These are phyloP conservation scores for Hansenula sp. DNA, from an alignment of 1,139 yeast genomes.

Conservation along the genomic window DNA sequence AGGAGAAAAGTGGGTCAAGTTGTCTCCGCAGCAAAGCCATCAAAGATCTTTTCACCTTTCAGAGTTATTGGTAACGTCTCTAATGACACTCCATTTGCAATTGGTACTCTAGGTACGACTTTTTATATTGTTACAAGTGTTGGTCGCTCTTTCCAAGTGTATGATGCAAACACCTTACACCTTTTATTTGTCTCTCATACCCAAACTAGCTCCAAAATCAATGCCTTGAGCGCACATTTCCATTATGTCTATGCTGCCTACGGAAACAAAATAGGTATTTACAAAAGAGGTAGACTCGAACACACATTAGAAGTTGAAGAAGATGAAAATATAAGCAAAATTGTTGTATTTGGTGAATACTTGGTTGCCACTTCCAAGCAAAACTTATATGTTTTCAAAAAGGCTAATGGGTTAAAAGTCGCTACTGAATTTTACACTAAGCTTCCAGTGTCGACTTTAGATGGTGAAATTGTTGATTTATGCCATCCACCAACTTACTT, in stretches of 20 bases:
- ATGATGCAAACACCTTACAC: conserved; percentile 86
- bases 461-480: conserved; percentile 67
- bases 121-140: conserved; percentile 88
- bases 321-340: conserved; percentile 36
- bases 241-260: conserved; percentile 82
- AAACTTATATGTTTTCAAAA: conserved; percentile 60
- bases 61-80: conserved; percentile 65
- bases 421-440: conserved; percentile 67
- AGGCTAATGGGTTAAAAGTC: conserved; percentile 41
- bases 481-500: conserved; percentile 89
- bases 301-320: conserved; percentile 38
- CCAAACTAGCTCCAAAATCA: conserved; percentile 68
- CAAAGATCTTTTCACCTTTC: conserved; percentile 54
- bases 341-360: conserved; percentile 76
- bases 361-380: conserved; percentile 59
- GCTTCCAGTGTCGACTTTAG: conserved; percentile 48
- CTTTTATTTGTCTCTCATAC: conserved; percentile 81
- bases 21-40: conserved; percentile 20
- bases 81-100: conserved; percentile 78
- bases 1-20: conserved; percentile 24
- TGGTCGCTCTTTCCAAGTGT: conserved; percentile 86
- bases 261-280: conserved; percentile 69
- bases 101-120: conserved; percentile 84
- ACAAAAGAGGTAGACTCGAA: conserved; percentile 76
- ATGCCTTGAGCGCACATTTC: conserved; percentile 72